Evolutionary conservation across 495 filamentous ascomycete genomes (phyloP), one percentile per base, ranked within the genome.

Genomic region (Tuber indicum): DNA sequence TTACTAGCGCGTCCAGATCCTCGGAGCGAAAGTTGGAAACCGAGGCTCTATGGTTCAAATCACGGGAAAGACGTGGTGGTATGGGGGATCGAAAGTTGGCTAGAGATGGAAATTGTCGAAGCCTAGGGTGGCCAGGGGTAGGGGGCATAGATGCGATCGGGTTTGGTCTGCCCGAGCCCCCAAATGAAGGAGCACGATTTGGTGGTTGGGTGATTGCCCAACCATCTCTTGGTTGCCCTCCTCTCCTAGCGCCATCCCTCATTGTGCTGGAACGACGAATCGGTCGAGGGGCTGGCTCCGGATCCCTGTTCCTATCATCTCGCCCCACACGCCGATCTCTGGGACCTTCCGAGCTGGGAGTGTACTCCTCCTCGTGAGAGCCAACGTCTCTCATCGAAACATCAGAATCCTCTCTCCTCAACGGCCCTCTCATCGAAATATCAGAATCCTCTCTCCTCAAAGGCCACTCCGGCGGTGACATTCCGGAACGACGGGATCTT

Each of bases 21-120:
- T 76, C 74, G 14, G 74, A 76, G 58, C 73, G 71, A 70, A 80
- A 80, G 71, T 80, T 80, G 45, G 78, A 72, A 69, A 80, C 78
- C 42, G 78, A 80, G n/a, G 74, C 77, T 70, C 79, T 77, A 46
- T 74, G 45, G 41, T 73, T 80, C 77, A 80, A 49, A 7, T 72
- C 74, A 39, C 73, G 62, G 74, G 77, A 17, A 47, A 72, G 23
- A 21, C 73, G 78, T 39, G 32, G 23, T 14, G n/a, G 46, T 41
- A 78, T 32, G 21, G 78, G 75, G 62, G 77, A 75, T 45, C 78
- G 58, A 44, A 80, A 80, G 71, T 72, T 80, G 7, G 78, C 75
- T 26, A 79, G 77, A 71, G 78, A 80, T 70, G 71, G 78, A 71
- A 75, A 74, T 52, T 66, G 74, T n/a, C 69, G 74, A 78, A 76